Base-by-base conservation (phyloP, 805 yeast genomes). In the Jamesozyma piceae region DNA sequence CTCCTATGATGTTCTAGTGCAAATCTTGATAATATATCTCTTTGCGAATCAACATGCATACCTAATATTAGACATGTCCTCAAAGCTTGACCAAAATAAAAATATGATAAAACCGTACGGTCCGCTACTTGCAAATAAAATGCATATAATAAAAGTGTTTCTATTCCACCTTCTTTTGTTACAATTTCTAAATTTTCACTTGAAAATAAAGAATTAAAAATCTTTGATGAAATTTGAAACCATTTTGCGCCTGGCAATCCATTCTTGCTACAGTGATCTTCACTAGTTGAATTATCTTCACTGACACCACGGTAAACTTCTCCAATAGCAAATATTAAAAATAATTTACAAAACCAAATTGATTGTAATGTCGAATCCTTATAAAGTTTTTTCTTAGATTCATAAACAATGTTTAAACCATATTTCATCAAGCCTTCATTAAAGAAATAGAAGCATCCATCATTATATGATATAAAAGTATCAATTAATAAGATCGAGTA, bases 1-100 rank as follows among this genome's bases (percentile, higher is more conserved):
- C 89, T 74, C 55, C 95, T 73, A 40, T 95, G 71, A 60, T 84
- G 88, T 50, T 89, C 95, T 50, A 82, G 78, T 67, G 82, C 90
- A 51, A 75, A 74, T 48, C 77, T 70, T 28, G 78, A 69, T 17
- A 83, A 67, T 29, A 71, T 76, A 48, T 78, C 86, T 51, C 77
- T 76, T 46, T 82, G 89, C 6, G 86, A 80, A 63, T 83, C 92
- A 2, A 83, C 92, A 58, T 83, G 94, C 78, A 82, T 73, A 2
- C 94, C 94, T 21, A 82, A 60, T 37, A 82, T 77, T 42, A 83
- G 65, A 6, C 87, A 78, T 0, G 89, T 78, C 44, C 89, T 67
- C 30, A 83, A 59, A 0, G 90, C 90, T 45, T 80, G 70, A 2
- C 89, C 89, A 61, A 83, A 81, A 60, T 82, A 83, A 54, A 83